Conservation (phyloP, 2,329 filamentous ascomycete genomes). For the Sphaerulina populicola region DNA sequence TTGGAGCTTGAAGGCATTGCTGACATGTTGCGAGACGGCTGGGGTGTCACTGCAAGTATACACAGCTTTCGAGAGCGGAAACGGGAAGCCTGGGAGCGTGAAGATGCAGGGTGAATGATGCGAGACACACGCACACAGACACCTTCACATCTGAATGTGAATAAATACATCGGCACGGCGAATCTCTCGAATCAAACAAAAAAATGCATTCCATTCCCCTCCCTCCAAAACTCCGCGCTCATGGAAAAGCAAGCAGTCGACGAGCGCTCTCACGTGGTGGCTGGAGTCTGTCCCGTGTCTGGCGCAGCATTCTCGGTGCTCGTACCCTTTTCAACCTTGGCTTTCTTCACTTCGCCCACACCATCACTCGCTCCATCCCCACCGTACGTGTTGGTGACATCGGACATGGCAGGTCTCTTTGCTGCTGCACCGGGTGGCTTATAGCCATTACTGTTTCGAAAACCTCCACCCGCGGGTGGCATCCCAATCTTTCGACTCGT, state of each 20-base stretch:
- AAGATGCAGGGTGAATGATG: not conserved
- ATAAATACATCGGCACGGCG: not conserved
- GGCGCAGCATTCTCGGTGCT: not conserved
- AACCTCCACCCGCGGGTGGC: conserved; percentile 34
- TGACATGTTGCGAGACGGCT: conserved; percentile 60
- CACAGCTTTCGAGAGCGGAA: conserved; percentile 1
- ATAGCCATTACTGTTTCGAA: conserved; percentile 40
- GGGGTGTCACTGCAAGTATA: conserved; percentile 46
- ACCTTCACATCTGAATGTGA: not conserved
- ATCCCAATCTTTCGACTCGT: conserved; percentile 43
- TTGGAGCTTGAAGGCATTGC: conserved; percentile 74
- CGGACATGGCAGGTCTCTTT: conserved; percentile 36
- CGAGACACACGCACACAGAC: no score
- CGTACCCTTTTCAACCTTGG: conserved; percentile 29
- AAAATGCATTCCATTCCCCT: not conserved
- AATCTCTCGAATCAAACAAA: not conserved
- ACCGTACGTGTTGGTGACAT: conserved; percentile 40
- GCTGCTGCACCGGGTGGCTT: conserved; percentile 34
- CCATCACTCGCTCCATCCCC: conserved; percentile 33
- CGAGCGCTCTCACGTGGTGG: not conserved
- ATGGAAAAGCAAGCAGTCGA: not conserved
- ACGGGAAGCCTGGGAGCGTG: not conserved
- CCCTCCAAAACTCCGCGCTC: not conserved
- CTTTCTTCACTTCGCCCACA: conserved; percentile 36
- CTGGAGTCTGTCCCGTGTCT: not conserved